Evolutionary conservation across 495 filamentous ascomycete species (phyloP).

Genomic region (Penicillium parvum): DNA sequence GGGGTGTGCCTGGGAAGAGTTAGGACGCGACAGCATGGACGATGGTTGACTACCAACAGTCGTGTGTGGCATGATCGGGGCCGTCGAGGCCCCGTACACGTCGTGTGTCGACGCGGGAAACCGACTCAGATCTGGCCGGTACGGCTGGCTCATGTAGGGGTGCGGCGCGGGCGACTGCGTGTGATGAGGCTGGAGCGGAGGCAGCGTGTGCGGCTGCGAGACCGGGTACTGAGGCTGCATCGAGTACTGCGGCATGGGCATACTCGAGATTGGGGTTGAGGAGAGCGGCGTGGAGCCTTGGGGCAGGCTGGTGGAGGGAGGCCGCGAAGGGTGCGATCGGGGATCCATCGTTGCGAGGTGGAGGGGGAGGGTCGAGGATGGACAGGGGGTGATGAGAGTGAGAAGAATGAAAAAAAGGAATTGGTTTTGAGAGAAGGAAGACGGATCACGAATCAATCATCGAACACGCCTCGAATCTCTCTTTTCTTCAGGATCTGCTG

Average conservation of each 20-base stretch:
- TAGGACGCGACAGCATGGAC: slow-evolving; percentile 48
- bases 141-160: slow-evolving; percentile 54
- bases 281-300: slow-evolving; percentile 48
- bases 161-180: slow-evolving; percentile 44
- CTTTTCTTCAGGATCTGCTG: slow-evolving; percentile 7
- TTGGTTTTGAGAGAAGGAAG: slow-evolving; percentile 16
- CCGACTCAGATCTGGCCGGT: slow-evolving; percentile 61
- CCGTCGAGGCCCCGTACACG: slow-evolving; percentile 47
- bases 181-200: slow-evolving; percentile 63
- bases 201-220: slow-evolving; percentile 63
- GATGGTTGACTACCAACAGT: slow-evolving; percentile 58
- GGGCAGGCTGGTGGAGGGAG: slow-evolving; percentile 53
- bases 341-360: slow-evolving; percentile 49
- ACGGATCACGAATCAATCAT: slow-evolving; percentile 48
- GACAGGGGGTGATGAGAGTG: slow-evolving; percentile 11
- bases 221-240: slow-evolving; percentile 57
- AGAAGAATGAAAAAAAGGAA: slow-evolving; percentile 9
- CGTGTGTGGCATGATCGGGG: slow-evolving; percentile 47
- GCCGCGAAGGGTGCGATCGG: slow-evolving; percentile 52
- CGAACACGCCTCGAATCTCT: slow-evolving; percentile 26
- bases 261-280: slow-evolving; percentile 42
- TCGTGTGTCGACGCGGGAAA: slow-evolving; percentile 60
- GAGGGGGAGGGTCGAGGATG: slow-evolving; percentile 10
- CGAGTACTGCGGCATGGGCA: slow-evolving; percentile 48
- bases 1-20: slow-evolving; percentile 49